Evolutionary conservation across 2,329 filamentous ascomycete genomes (phyloP).

Genomic region (Ciborinia camelliae): DNA sequence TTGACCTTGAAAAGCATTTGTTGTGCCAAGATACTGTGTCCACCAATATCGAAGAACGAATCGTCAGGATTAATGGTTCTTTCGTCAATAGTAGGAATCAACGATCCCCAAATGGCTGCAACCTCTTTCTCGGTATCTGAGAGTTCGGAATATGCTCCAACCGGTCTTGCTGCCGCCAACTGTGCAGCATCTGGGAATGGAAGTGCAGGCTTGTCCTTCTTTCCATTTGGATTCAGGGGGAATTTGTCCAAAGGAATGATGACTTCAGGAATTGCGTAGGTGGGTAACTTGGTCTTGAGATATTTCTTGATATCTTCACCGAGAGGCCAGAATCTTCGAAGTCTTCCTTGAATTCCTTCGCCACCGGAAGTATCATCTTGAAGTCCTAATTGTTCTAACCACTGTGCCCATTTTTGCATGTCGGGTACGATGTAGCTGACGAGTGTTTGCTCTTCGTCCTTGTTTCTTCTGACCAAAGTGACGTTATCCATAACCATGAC

Average conservation of each 20-base stretch:
- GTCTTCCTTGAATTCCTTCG: conserved; percentile 41
- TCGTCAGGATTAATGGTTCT: conserved; percentile 62
- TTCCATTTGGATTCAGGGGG: conserved; percentile 81
- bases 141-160: conserved; percentile 43
- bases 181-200: conserved; percentile 77
- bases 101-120: conserved; percentile 69
- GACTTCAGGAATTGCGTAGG: conserved; percentile 71
- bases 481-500: conserved; percentile 78
- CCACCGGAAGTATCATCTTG: conserved; percentile 42
- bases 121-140: conserved; percentile 62
- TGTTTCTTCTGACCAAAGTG: conserved; percentile 79
- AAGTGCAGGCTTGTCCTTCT: conserved; percentile 74
- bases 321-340: conserved; percentile 43
- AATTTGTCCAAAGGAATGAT: conserved; percentile 70
- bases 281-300: conserved; percentile 67
- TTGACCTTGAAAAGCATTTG: conserved; percentile 72
- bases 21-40: conserved; percentile 77
- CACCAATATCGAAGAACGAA: conserved; percentile 75
- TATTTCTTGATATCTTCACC: conserved; percentile 57
- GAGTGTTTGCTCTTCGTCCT: conserved; percentile 78
- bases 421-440: conserved; percentile 91
- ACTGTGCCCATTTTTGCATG: conserved; percentile 67
- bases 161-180: conserved; percentile 53
- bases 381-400: conserved; percentile 57
- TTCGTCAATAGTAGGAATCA: conserved; percentile 64